Base-by-base conservation (phyloP, 2,329 filamentous ascomycete genomes). In the Elsinoe australis region DNA sequence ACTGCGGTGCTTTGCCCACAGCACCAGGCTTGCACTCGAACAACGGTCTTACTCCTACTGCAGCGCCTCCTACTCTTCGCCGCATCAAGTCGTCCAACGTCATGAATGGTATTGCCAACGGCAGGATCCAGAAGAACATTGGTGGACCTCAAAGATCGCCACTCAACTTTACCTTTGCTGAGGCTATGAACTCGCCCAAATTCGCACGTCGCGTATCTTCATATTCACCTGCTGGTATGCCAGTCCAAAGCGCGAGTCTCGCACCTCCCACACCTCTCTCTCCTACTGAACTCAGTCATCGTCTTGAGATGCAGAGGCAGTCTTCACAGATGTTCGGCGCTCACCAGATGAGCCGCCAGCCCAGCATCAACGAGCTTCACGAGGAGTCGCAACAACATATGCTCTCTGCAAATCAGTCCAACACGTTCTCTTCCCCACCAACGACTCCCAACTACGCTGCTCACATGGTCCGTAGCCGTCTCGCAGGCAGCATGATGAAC, bases 251-350 rank as follows among this genome's bases (percentile, higher is more conserved):
- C 21, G 65, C 63, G 19, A 70, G 61, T 54, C 59, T 73, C 15
- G 70, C 70, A 17, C 71, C 71, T 15, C 71, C 69, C 2, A 73
- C 71, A 8, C 71, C 70, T 2, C 53, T 71, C 48, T 73, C 71
- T 17, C 71, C 71, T 7, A 64, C 60, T 38, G 66, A 68, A 36
- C 58, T 65, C 35, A 39, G 53, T 54, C 45, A 48, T 12, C 59
- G 53, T 21, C 46, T 52, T 19, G 56, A 63, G 35, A 50, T 51
- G 10, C 44, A 44, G 31, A 44, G 55, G 21, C 53, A 38, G 48
- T 59, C 45, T 14, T 48, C 45, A 22, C 45, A 48, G 21, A 48
- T 48, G 32, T 39, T 48, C 17, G 45, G 45, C 21, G 55, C 53
- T 26, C 50, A 51, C 19, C 55, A 59, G 18, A 54, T 58, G 34